Evolutionary conservation across 192 early-diverging fungal species (phyloP), one percentile per base, ranked within the genome.

Genomic region (Phycomyces nitens): DNA sequence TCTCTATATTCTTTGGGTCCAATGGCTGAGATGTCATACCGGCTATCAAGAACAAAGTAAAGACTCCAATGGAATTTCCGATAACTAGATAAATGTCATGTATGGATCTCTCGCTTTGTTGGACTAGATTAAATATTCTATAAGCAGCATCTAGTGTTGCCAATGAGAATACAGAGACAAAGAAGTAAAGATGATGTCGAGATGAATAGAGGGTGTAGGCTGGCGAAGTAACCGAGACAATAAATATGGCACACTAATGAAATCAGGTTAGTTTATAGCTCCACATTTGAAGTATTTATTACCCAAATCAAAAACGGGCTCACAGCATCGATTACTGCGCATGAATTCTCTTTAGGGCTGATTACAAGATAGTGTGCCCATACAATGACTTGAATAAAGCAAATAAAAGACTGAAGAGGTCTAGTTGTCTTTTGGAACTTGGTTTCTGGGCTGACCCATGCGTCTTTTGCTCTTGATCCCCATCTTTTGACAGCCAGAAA

Each of bases 1-100:
- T 22, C 3, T 49, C 44, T 18, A 65, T 20, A 21, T 65, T 54
- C 39, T 40, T 47, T n/a, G 53, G 64, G 40, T 65, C 44, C 43
- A 56, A 23, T 27, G 58, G 58, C n/a, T 60, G 58, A 16, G 58
- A 42, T 2, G 42, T 18, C 16, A 23, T 24, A 18, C 58, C 58
- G 2, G 58, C 15, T 0, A 24, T 47, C 8, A 60, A 16, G 27
- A 60, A 44, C 15, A 60, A 16, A 23, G 44, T 49, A 26, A 47
- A 49, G 16, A 21, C 27, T 27, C 43, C 21, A n/a, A 23, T 1
- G 16, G 44, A 21, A 44, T 60, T 34, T 34, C 29, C 29, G 7
- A 34, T 5, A 34, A 34, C 7, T 34, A 34, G 7, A 34, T 34
- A 34, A 5, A 7, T 7, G 2, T 34, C 29, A 43, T 27, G 42